phyloP scores from a whole-genome alignment of 768 basidiomycete species.

The Boletus bicolor region DNA sequence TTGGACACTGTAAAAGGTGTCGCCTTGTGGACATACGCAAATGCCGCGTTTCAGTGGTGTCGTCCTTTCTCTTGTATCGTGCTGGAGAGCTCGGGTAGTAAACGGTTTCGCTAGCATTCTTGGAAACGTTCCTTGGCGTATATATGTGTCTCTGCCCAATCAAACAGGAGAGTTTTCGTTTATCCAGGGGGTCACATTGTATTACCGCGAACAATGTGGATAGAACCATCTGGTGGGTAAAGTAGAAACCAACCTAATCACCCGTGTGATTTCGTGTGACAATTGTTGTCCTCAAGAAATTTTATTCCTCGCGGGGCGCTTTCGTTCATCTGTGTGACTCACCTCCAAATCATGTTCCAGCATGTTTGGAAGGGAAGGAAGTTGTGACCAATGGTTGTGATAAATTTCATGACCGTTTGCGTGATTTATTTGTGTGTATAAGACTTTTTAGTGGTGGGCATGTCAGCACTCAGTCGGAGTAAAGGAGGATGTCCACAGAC shows the following conservation, averaged over 20 bases:
- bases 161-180: not conserved
- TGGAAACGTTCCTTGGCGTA: not conserved
- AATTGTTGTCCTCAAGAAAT: not conserved
- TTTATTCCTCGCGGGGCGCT: not conserved
- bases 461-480: not conserved
- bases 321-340: not conserved
- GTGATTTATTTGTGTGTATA: not conserved
- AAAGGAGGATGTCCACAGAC: not conserved
- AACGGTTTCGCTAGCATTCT: not conserved
- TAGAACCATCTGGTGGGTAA: not conserved
- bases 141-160: not conserved
- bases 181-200: not conserved
- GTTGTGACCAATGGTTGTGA: not conserved
- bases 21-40: not conserved
- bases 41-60: not conserved
- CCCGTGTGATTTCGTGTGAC: not conserved
- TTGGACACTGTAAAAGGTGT: not conserved
- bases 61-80: not conserved
- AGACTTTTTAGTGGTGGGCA: not conserved
- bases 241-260: not conserved
- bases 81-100: not conserved
- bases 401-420: not conserved
- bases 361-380: not conserved
- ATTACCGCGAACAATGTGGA: not conserved
- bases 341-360: not conserved